Base-by-base conservation (phyloP, 805 yeast species). In the Metschnikowia baotianmanensis region DNA sequence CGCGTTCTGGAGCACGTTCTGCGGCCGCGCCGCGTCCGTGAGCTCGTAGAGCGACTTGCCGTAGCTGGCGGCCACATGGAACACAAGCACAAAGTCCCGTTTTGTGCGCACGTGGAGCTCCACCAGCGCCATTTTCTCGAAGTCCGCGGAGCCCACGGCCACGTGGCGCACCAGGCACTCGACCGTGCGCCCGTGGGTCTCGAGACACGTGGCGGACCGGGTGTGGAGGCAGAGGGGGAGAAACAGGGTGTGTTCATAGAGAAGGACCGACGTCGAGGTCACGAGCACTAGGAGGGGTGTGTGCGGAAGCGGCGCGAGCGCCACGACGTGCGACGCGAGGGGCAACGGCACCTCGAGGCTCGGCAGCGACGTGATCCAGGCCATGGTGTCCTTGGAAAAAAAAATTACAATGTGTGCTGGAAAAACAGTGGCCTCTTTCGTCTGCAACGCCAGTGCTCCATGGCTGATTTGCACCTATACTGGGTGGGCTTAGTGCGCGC, bases 281-380 rank as follows among this genome's bases (percentile, higher is more conserved):
- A 36, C 42, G 15, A 46, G 38, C 9, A 41, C 42, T 27, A 48
- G 23, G n/a, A 50, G 36, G n/a, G 47, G 48, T 13, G 55, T 40
- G 26, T 48, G 54, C 26, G 52, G 54, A 21, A 48, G 34, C 10
- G 47, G 44, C 7, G 26, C 22, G 3, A 46, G 31, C 6, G 36
- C 27, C n/a, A 46, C 37, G 7, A 43, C 30, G 3, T 28, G 34
- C 38, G 40, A 38, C 16, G 39, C 19, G 11, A 42, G 41, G 13
- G 58, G 51, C 37, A 64, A 40, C 22, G 69, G 63, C 5, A 59
- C 44, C 56, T 50, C 64, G 19, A 56, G 38, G 32, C 46, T 51
- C 12, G 67, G 66, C 44, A 62, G 52, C 17, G 63, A 53, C 40
- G 63, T 60, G 29, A 66, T 54, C 67, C 70, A 67, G 11, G 61